Evolutionary conservation across 148 eudicot species (phyloP).

Genomic region (Agrostemma githago): DNA sequence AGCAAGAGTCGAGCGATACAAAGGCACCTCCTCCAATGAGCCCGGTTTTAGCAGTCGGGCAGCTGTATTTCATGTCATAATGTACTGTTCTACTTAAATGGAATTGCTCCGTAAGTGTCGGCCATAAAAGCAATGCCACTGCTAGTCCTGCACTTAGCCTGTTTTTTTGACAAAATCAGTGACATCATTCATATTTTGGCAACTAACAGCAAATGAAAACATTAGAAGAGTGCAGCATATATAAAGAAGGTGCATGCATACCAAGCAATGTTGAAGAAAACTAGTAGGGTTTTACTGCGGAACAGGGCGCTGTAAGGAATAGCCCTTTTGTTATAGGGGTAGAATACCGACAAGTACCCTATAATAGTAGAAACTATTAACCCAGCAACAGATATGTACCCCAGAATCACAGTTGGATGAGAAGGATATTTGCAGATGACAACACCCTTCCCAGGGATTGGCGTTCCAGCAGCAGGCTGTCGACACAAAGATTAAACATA

Average conservation of each 20-base stretch:
- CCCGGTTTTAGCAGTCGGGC: conserved; percentile 99
- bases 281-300: conserved; percentile 55
- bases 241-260: conserved; percentile 39
- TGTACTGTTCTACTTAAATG: conserved; percentile 57
- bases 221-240: neutral
- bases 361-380: conserved; percentile 41
- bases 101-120: conserved; percentile 72
- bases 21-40: conserved; percentile 95
- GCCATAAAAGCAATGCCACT: conserved; percentile 69
- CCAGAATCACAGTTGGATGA: conserved; percentile 66
- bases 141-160: conserved; percentile 73
- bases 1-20: conserved; percentile 70
- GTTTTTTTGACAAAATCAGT: conserved; percentile 5
- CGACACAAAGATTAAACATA: conserved; percentile 9
- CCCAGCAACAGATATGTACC: conserved; percentile 54
- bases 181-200: neutral
- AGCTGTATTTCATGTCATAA: conserved; percentile 35
- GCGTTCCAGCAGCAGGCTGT: conserved; percentile 78
- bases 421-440: conserved; percentile 82
- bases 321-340: conserved; percentile 71
- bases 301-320: conserved; percentile 67
- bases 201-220: neutral
- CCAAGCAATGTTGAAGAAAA: conserved; percentile 80
- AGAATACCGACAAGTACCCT: conserved; percentile 58
- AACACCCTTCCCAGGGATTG: conserved; percentile 63